These are phyloP conservation scores for Metarhizium anisopliae DNA, from an alignment of 2,329 filamentous ascomycete species.

Conservation along the genomic window DNA sequence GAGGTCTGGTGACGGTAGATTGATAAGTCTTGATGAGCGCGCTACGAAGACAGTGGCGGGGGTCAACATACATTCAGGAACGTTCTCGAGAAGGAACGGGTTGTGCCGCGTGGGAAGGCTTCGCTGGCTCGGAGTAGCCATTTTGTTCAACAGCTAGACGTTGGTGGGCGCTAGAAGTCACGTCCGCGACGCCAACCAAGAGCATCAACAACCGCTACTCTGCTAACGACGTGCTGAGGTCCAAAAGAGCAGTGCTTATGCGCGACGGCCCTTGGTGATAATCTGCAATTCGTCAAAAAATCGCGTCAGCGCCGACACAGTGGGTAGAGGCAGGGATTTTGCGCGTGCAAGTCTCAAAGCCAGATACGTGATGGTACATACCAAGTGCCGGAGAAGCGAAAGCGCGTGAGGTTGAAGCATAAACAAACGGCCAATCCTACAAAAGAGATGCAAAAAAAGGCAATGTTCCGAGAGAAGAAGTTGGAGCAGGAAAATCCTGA, in stretches of 20 bases:
- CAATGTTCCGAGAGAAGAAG: conserved; percentile 3
- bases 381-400: background rate
- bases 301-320: background rate
- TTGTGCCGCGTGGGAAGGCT: conserved; percentile 54
- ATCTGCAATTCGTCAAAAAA: background rate
- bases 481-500: conserved; percentile 4
- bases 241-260: background rate
- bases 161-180: background rate
- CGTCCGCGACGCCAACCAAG: conserved; percentile 1
- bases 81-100: conserved; percentile 54
- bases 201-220: background rate
- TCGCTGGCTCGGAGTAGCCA: conserved; percentile 29
- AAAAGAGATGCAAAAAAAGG: conserved; percentile 1
- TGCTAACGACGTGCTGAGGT: background rate
- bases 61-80: conserved; percentile 48
- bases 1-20: conserved; percentile 38
- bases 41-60: conserved; percentile 3
- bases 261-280: background rate
- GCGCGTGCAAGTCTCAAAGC: background rate
- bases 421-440: background rate
- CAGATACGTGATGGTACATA: background rate
- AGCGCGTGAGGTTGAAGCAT: background rate
- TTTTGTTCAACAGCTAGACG: conserved; percentile 11
- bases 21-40: conserved; percentile 14
- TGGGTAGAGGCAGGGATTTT: background rate